These are phyloP conservation scores for Hippophae rhamnoides DNA, from an alignment of 306 rosid species.

Conservation along the genomic window DNA sequence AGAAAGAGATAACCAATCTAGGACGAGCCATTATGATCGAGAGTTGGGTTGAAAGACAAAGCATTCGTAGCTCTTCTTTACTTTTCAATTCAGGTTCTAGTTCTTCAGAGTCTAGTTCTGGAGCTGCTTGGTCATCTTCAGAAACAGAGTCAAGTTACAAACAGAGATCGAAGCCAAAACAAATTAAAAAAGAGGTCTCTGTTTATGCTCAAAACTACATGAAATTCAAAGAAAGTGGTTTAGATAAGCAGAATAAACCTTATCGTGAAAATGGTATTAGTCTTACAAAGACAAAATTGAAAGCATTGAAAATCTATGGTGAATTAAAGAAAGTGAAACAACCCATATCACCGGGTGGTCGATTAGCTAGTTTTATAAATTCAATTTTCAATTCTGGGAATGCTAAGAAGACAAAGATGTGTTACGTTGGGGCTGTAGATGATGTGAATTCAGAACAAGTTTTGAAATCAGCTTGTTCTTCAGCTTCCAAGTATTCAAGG, in stretches of 20 bases:
- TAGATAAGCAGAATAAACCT: constrained; percentile 20
- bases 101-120: constrained; percentile 60
- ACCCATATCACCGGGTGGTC: constrained; percentile 60
- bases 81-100: constrained; percentile 34
- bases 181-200: constrained; percentile 5
- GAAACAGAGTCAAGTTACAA: constrained; percentile 45
- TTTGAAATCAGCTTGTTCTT: constrained; percentile 18
- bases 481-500: constrained; percentile 38
- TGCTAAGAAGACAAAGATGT: constrained; percentile 68
- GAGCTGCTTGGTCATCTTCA: constrained; percentile 52
- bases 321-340: constrained; percentile 64
- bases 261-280: constrained; percentile 15
- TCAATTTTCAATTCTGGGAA: constrained; percentile 57
- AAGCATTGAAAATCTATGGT: constrained; percentile 45
- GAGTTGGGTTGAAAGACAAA: constrained; percentile 50
- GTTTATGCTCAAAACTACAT: not conserved
- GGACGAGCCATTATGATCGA: constrained; percentile 48
- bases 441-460: constrained; percentile 46
- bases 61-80: constrained; percentile 23
- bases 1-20: constrained; percentile 26
- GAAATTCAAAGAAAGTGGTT: constrained; percentile 7
- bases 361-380: constrained; percentile 45
- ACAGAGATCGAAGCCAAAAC: constrained; percentile 22
- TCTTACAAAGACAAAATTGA: constrained; percentile 40
- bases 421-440: constrained; percentile 57